Evolutionary conservation across 176 grass and related monocot genomes (phyloP).

Genomic region (Oryza nivara): DNA sequence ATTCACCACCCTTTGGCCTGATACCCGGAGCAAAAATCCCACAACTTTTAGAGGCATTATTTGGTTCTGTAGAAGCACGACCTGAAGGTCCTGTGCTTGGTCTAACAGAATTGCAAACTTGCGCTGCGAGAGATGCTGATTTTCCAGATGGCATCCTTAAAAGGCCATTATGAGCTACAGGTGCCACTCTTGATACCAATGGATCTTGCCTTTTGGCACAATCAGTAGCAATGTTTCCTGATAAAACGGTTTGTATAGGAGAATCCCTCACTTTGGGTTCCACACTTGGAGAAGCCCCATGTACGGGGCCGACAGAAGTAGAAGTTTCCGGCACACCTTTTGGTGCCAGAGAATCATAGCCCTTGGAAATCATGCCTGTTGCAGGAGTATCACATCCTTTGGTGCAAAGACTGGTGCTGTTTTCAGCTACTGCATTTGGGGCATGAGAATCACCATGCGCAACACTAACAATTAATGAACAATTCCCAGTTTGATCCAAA

Average conservation of each 20-base stretch:
- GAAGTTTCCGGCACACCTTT: constrained; percentile 34
- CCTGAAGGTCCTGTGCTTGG: constrained; percentile 5
- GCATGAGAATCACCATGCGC: constrained; percentile 29
- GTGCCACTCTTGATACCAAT: constrained; percentile 44
- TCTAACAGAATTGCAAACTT: constrained; percentile 31
- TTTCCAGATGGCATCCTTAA: constrained; percentile 40
- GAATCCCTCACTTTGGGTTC: constrained; percentile 24
- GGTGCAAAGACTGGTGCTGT: constrained; percentile 15
- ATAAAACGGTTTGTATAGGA: constrained; percentile 28
- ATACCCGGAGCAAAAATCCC: constrained; percentile 21
- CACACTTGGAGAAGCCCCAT: constrained; percentile 26
- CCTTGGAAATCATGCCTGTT: not conserved
- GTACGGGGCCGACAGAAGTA: constrained; percentile 22
- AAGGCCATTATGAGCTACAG: constrained; percentile 37
- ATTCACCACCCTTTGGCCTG: constrained; percentile 26
- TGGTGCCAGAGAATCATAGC: constrained; percentile 22
- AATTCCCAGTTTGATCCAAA: constrained; percentile 24
- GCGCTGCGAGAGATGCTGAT: constrained; percentile 27
- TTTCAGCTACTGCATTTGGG: constrained; percentile 23
- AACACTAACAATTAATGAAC: constrained; percentile 25
- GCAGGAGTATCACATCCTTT: constrained; percentile 32
- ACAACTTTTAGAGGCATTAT: constrained; percentile 12
- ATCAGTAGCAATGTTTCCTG: constrained; percentile 17
- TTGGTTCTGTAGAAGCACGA: constrained; percentile 36
- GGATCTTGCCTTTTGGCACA: constrained; percentile 40